Evolutionary conservation across 2,329 filamentous ascomycete genomes (phyloP), one percentile per base, ranked within the genome.

Genomic region (Hypoxylon sp.): DNA sequence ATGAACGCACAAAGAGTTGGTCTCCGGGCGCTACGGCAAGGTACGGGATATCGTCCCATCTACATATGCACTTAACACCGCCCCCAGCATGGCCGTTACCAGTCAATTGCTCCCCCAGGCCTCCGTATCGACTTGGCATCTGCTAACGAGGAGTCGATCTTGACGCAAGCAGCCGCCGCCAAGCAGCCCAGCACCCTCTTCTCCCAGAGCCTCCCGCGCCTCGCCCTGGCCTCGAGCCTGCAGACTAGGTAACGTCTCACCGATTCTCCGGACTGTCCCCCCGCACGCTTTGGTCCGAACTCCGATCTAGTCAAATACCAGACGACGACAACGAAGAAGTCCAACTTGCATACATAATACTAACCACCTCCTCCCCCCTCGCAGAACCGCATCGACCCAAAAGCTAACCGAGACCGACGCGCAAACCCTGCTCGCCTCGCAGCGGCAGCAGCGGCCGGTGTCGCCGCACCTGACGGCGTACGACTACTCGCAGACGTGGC

Each of bases 401-500:
- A 82, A 83, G 72, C 68, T 89, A 69, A 79, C 83, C 60, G 74
- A 78, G 49, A 67, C 75, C 49, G 80, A 88, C 60, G 84, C 77
- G 64, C 70, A 83, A 64, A 73, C 83, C 66, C 85, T 96, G 77
- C 91, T 97, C 73, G 88, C 84, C 70, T 80, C 86, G 72, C 93
- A 97, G 81, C 93, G 93, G 70, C 83, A 88, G 53, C 78, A 83
- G 71, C 93, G 93, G 48, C 93, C 93, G 73, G 83, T 97, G 69
- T 84, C 91, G 41, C 93, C 93, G 52, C 92, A 97, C 74, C 85
- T 97, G 63, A 75, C 79, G 71, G 93, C 96, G 84, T 97, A 97
- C 87, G 84, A 86, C 75, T 85, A 89, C 58, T 87, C 91, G 76
- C 90, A 97, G 78, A 95, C 91, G 69, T 97, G 88, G 88, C 88